phyloP scores from a whole-genome alignment of 768 basidiomycete genomes.

The Boletus fagicola region DNA sequence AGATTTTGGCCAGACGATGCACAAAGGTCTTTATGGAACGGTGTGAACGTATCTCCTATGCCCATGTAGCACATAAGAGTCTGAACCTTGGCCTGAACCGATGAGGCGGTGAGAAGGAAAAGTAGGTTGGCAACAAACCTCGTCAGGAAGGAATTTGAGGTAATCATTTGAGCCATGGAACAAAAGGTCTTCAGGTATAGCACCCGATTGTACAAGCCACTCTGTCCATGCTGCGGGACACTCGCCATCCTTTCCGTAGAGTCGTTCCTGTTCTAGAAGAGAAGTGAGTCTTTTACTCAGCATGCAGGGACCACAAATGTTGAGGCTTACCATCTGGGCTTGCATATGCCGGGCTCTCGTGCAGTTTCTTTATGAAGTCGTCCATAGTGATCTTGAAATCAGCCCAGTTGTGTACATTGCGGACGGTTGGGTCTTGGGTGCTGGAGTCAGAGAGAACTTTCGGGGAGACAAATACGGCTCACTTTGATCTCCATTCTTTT shows the following conservation, averaged over 20 bases:
- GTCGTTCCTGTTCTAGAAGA: slow-evolving; percentile 51
- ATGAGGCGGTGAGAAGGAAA: slow-evolving; percentile 3
- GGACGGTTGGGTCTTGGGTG: slow-evolving; percentile 52
- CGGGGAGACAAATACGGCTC: background rate
- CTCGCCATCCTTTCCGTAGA: slow-evolving; percentile 76
- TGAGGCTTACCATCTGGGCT: slow-evolving; percentile 38
- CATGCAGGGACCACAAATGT: background rate
- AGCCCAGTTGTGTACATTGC: slow-evolving; percentile 58
- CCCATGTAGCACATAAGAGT: slow-evolving; percentile 87
- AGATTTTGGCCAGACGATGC: slow-evolving; percentile 84
- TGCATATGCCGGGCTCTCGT: slow-evolving; percentile 35
- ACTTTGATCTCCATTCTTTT: slow-evolving; percentile 34
- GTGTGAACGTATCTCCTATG: slow-evolving; percentile 78
- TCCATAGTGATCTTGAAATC: slow-evolving; percentile 52
- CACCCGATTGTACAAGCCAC: slow-evolving; percentile 49
- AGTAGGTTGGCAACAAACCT: slow-evolving; percentile 37
- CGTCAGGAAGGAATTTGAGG: slow-evolving; percentile 51
- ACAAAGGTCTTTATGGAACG: slow-evolving; percentile 83
- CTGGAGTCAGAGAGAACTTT: slow-evolving; percentile 7
- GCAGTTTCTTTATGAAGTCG: slow-evolving; percentile 52
- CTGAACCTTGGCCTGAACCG: slow-evolving; percentile 56
- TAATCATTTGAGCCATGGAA: slow-evolving; percentile 58
- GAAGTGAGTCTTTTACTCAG: background rate
- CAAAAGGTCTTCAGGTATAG: slow-evolving; percentile 53
- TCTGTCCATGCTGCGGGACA: slow-evolving; percentile 66